Evolutionary conservation across 2,329 filamentous ascomycete species (phyloP), one percentile per base, ranked within the genome.

Genomic region (Penicillium sp.): DNA sequence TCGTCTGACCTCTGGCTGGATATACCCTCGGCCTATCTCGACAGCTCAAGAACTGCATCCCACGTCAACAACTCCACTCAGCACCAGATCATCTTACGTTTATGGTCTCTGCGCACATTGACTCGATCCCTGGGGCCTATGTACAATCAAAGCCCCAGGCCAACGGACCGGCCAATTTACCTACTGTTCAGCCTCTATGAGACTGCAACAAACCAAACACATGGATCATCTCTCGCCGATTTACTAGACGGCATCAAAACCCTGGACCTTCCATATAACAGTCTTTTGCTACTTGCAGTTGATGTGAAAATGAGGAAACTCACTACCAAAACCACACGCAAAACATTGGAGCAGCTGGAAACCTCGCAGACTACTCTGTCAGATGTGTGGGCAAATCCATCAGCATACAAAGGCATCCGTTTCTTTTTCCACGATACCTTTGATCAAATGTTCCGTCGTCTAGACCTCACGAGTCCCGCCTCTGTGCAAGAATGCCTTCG

Each of bases 391-490:
- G 35, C 50, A 31, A 43, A 58, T 23, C 41, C 46, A 11, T 23
- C 55, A 17, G 34, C 46, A 7, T 62, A 58, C 36, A 54, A 59
- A 16, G 48, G 55, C 11, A 45, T 52, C 9, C 47, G 48, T 11
- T 30, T 26, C 1, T 49, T 54, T 20, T 59, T 64, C 30, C 55
- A 56, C 25, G 43, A 48, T 14, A 44, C 45, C 3, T 59, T 63
- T 16, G 54, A 63, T 23, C 45, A 54, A 29, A 51, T 61, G 44
- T 52, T 60, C 30, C 50, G 51, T 25, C 40, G 54, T 11, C 51
- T 62, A 12, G 57, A 68, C 37, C 43, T 67, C 28, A 63, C 64
- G 11, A 56, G 41, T 27, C 49, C 57, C 3, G 43, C 42, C 3
- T 65, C 64, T 28, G 46, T 61, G 12, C 40, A 56, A 12, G 50